A percentile compares a stretch with the other conserved stretches of the same genome.
phyloP scores from a whole-genome alignment of 176 grass and related monocot species.

The barley (Hordeum vulgare) region MorexV3_pseudomolecules_assembly NC_058523.1:535936503-535937002 shows the following conservation, averaged over 20 bases:
- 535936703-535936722: conserved; percentile 35
- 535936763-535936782: conserved; percentile 48
- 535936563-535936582: no score
- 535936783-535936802: conserved; percentile 71
- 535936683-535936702: conserved; percentile 56
- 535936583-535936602: no score
- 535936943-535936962: background rate
- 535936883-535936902: conserved; percentile 23
- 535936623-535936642: no score
- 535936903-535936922: conserved; percentile 19
- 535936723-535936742: conserved; percentile 61
- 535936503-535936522: no score
- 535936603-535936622: no score
- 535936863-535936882: conserved; percentile 42
- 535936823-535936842: conserved; percentile 56
- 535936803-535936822: conserved; percentile 25
- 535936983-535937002: background rate
- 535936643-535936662: no score
- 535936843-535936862: conserved; percentile 44
- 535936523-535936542: no score
- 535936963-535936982: conserved; percentile 7
- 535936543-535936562: no score
- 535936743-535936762: conserved; percentile 10
- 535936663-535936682: no score
- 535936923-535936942: conserved; percentile 9